Percentiles rank a stretch among this genome's conserved stretches.
Conservation (phyloP, 179 eudicot species). For the Beta corolliflora region DNA sequence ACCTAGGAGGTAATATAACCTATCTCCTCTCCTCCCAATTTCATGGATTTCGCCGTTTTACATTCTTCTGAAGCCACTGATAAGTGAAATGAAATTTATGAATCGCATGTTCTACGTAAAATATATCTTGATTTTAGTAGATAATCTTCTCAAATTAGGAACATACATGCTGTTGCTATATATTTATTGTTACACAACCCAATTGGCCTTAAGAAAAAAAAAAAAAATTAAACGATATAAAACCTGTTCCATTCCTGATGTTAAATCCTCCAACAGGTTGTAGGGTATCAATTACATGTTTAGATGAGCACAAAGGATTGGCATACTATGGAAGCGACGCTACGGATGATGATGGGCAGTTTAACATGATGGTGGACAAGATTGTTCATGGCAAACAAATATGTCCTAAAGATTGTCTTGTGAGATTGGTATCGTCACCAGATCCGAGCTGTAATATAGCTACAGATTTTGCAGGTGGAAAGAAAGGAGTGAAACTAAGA, state of each 20-base stretch:
- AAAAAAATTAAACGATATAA: neutral
- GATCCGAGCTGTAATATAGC: constrained; percentile 53
- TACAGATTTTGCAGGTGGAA: constrained; percentile 56
- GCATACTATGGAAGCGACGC: constrained; percentile 59
- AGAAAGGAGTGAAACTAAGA: constrained; percentile 49
- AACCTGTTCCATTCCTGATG: neutral
- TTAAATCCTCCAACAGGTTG: constrained; percentile 31
- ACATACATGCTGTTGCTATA: too few relatives aligned
- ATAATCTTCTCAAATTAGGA: too few relatives aligned
- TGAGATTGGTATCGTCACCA: constrained; percentile 64
- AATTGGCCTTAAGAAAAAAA: too few relatives aligned
- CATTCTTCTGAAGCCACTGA: too few relatives aligned
- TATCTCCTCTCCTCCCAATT: too few relatives aligned
- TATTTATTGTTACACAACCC: too few relatives aligned
- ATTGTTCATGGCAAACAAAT: constrained; percentile 42
- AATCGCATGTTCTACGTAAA: too few relatives aligned
- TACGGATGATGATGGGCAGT: constrained; percentile 59
- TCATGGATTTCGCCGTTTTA: too few relatives aligned
- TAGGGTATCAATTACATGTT: constrained; percentile 63
- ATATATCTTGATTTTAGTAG: too few relatives aligned
- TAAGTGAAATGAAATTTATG: too few relatives aligned
- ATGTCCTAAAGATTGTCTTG: constrained; percentile 48
- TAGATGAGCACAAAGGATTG: constrained; percentile 47
- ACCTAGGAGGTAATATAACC: too few relatives aligned
- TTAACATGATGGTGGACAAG: constrained; percentile 42